These are phyloP conservation scores for Houttuynia cordata DNA, from an alignment of 164 flowering plant genomes.

Conservation along the genomic window DNA sequence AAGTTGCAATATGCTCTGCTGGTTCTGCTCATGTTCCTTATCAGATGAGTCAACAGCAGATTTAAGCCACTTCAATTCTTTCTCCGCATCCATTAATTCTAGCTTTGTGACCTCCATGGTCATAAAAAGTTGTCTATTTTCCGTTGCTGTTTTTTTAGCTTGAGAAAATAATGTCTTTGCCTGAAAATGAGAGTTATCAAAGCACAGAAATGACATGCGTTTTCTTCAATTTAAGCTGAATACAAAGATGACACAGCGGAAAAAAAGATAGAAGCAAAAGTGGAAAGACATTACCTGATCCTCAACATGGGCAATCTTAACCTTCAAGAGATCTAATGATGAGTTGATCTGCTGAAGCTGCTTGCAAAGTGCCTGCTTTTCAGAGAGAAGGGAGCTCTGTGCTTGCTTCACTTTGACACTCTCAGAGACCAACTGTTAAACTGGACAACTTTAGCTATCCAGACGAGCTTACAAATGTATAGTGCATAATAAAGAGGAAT, in stretches of 20 bases:
- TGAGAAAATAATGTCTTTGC: constrained; percentile 46
- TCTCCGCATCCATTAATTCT: constrained; percentile 82
- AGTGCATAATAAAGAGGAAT: no score
- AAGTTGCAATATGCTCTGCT: constrained; percentile 36
- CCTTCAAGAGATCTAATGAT: constrained; percentile 45
- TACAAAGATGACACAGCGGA: not conserved
- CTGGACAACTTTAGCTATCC: not conserved
- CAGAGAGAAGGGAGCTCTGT: constrained; percentile 45
- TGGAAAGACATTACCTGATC: constrained; percentile 50
- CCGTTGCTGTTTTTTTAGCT: constrained; percentile 44
- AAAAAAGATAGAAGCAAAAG: not conserved
- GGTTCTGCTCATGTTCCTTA: constrained; percentile 78
- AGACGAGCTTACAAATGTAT: not conserved
- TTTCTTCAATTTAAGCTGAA: not conserved
- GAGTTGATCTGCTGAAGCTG: constrained; percentile 64
- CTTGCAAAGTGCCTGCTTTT: constrained; percentile 60
- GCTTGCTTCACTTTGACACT: constrained; percentile 84
- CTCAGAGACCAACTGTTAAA: constrained; percentile 77
- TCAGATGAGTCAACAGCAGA: constrained; percentile 63
- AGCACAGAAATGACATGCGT: not conserved
- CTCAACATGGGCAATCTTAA: constrained; percentile 45
- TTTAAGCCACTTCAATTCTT: constrained; percentile 83
- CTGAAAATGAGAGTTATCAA: constrained; percentile 29
- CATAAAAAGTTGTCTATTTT: constrained; percentile 48
- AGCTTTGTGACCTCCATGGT: constrained; percentile 56